These are phyloP conservation scores for Mycena floridula DNA, from an alignment of 768 basidiomycete species.

Conservation along the genomic window DNA sequence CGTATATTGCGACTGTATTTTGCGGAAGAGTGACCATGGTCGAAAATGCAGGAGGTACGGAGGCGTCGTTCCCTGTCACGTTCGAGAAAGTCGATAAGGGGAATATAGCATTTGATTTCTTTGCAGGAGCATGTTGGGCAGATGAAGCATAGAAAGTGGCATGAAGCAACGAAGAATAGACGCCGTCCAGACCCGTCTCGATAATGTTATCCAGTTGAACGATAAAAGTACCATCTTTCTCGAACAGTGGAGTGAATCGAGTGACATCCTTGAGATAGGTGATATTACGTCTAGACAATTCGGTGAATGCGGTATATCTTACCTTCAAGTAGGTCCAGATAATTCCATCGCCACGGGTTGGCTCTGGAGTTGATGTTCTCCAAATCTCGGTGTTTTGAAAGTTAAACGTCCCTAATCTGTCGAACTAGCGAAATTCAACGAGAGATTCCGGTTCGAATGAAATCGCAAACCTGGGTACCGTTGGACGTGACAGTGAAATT, in stretches of 20 bases:
- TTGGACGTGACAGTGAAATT: slow-evolving; percentile 77
- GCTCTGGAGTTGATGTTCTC: slow-evolving; percentile 79
- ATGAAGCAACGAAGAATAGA: slow-evolving; percentile 63
- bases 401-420: not conserved
- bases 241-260: slow-evolving; percentile 64
- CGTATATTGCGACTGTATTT: slow-evolving; percentile 62
- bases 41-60: slow-evolving; percentile 73
- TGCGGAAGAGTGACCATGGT: slow-evolving; percentile 62
- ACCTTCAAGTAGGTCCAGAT: slow-evolving; percentile 78
- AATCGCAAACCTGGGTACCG: slow-evolving; percentile 75
- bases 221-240: slow-evolving; percentile 61
- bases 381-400: slow-evolving; percentile 40
- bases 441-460: slow-evolving; percentile 63
- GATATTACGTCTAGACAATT: too few relatives aligned
- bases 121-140: slow-evolving; percentile 45
- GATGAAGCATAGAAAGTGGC: slow-evolving; percentile 72
- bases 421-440: not conserved
- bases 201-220: slow-evolving; percentile 70
- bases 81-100: slow-evolving; percentile 63
- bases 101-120: slow-evolving; percentile 57
- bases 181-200: slow-evolving; percentile 48
- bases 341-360: slow-evolving; percentile 58
- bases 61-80: slow-evolving; percentile 63
- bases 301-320: too few relatives aligned
- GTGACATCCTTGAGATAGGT: slow-evolving; percentile 70